A percentile compares a stretch with the other conserved stretches of the same genome.
Conservation (phyloP, 768 basidiomycete genomes). For the Naganishia onofrii region DNA sequence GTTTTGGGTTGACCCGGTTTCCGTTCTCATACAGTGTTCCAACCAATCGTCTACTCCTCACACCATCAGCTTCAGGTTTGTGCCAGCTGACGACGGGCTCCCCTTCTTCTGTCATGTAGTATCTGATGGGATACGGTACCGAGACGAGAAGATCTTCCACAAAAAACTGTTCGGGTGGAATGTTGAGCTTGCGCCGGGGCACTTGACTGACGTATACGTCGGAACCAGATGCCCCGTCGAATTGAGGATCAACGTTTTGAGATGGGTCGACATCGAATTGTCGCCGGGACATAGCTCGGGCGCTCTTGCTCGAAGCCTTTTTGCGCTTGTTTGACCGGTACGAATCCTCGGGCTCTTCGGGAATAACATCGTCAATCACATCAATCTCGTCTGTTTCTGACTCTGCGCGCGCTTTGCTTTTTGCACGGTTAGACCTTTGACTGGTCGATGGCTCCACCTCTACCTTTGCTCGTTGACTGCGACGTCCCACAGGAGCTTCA, state of each 20-base stretch:
- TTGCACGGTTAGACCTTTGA: background rate
- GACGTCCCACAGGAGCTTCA: background rate
- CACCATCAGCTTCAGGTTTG: slow-evolving; percentile 10
- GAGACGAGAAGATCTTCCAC: slow-evolving; percentile 17
- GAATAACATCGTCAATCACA: slow-evolving; percentile 1
- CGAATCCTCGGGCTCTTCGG: background rate
- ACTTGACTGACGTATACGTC: background rate
- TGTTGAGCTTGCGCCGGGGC: slow-evolving; percentile 6
- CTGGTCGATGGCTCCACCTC: background rate
- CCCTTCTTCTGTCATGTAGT: slow-evolving; percentile 8
- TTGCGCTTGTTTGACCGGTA: slow-evolving; percentile 9
- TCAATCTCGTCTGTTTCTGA: slow-evolving; percentile 4
- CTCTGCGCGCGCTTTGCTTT: background rate
- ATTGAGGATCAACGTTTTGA: background rate
- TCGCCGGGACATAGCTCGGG: slow-evolving; percentile 3
- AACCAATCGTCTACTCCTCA: slow-evolving; percentile 10
- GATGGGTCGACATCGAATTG: slow-evolving; percentile 1
- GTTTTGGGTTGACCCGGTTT: slow-evolving; percentile 8
- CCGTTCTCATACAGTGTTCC: slow-evolving; percentile 21
- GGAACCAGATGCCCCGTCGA: background rate
- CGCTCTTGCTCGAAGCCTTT: background rate
- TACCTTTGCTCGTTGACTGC: slow-evolving; percentile 5
- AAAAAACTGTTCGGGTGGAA: slow-evolving; percentile 5
- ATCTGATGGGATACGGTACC: slow-evolving; percentile 23
- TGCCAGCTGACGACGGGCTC: slow-evolving; percentile 17